These are phyloP conservation scores for Grigorovia jiainica DNA, from an alignment of 805 yeast species.

Conservation along the genomic window DNA sequence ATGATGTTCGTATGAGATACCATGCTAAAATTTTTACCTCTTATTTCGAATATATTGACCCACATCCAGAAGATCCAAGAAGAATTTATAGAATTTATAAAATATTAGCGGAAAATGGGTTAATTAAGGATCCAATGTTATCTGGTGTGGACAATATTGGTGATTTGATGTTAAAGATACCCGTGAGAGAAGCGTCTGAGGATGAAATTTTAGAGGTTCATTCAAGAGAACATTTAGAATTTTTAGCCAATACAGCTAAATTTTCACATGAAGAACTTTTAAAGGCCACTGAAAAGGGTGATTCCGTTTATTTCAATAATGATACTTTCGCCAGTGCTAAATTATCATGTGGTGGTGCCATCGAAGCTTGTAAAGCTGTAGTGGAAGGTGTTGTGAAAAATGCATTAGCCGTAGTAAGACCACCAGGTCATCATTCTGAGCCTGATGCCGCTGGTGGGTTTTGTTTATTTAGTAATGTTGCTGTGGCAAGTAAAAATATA, in stretches of 20 bases:
- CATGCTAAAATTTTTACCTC: constrained; percentile 92
- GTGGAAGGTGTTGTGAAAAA: constrained; percentile 88
- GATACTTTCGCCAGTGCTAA: constrained; percentile 83
- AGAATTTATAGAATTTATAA: constrained; percentile 90
- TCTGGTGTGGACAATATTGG: constrained; percentile 68
- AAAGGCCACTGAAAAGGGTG: constrained; percentile 82
- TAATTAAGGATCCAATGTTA: constrained; percentile 68
- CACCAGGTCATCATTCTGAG: constrained; percentile 99
- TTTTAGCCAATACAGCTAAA: constrained; percentile 60
- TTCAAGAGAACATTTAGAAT: constrained; percentile 67
- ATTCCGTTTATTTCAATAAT: constrained; percentile 88
- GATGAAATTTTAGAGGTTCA: constrained; percentile 87
- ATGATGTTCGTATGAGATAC: constrained; percentile 95
- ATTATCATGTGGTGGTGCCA: constrained; percentile 92
- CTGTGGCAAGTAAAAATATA: constrained; percentile 88
- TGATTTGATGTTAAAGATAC: constrained; percentile 77
- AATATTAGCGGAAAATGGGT: constrained; percentile 87
- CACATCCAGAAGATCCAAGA: constrained; percentile 98
- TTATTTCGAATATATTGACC: constrained; percentile 89
- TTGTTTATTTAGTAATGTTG: constrained; percentile 91
- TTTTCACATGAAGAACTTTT: constrained; percentile 72
- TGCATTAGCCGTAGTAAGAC: constrained; percentile 89
- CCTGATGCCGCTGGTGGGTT: constrained; percentile 97
- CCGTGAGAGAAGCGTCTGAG: constrained; percentile 77
- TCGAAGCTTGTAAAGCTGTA: constrained; percentile 92